A percentile compares a stretch with the other conserved stretches of the same genome.
Evolutionary conservation across 192 early-diverging fungal species (phyloP).

Genomic region (Rhizophagus sp.): DNA sequence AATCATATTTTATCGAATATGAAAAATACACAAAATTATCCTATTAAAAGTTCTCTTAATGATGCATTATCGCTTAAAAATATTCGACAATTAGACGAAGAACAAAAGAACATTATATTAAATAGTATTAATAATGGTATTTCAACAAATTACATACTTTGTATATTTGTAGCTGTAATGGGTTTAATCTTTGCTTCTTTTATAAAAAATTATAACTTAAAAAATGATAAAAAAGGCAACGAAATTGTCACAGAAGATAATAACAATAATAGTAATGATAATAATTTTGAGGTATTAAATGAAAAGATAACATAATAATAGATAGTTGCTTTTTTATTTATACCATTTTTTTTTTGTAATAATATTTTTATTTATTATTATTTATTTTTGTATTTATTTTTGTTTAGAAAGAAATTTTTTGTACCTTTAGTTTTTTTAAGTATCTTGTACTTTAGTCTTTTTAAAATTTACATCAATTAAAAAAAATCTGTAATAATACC

Average conservation of each 20-base stretch:
- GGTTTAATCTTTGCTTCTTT: conserved; percentile 13
- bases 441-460: too few relatives aligned
- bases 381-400: neutral
- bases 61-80: neutral
- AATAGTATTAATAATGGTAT: conserved; percentile 4
- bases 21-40: neutral
- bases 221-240: too few relatives aligned
- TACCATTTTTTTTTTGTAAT: neutral
- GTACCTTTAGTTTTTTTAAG: too few relatives aligned
- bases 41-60: neutral
- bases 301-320: neutral
- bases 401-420: too few relatives aligned
- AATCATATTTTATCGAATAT: conserved; percentile 1
- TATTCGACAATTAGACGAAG: neutral
- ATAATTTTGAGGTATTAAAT: neutral
- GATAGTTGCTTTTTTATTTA: neutral
- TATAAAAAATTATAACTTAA: conserved; percentile 13
- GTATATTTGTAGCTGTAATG: conserved; percentile 6
- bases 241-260: neutral
- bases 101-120: neutral
- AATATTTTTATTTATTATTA: neutral
- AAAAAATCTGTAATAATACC: too few relatives aligned
- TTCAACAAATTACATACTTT: neutral
- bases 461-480: too few relatives aligned
- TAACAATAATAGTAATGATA: neutral